Evolutionary conservation across 2,329 filamentous ascomycete species (phyloP), one percentile per base, ranked within the genome.

Genomic region (Ceratocystis harringtonii): DNA sequence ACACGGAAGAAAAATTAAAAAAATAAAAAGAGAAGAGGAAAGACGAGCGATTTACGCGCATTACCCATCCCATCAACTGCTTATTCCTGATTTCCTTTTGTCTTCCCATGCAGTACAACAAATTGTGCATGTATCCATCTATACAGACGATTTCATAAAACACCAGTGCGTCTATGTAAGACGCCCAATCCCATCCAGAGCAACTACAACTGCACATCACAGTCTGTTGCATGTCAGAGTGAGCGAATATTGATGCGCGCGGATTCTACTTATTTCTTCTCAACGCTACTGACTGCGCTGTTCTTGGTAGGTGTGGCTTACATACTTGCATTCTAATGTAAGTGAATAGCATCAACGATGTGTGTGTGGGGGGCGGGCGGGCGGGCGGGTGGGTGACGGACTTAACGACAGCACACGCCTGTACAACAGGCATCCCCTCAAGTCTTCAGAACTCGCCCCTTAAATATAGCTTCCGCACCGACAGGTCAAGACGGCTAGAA

Each of bases 401-500:
- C 52, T 57, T 57, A 30, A 32, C 36, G 36, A 41, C 36, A 41
- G 36, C 36, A 41, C 15, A 32, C 30, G 10, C 6, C 10, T 6
- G 12, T n/a, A 17, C 15, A 30, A 22, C 45, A 15, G 60, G 44
- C 64, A 50, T 66, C 32, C 63, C 36, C 5, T 62, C 48, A 48
- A 48, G 44, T 12, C 32, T 41, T 3, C 36, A 41, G 36, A 36
- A 41, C 36, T 41, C 3, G 36, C 10, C 36, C 12, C 10, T 41
- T 5, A 15, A 4, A 41, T 8, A 12, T 12, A 41, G 36, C 4
- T 41, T 32, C 64, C 45, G 36, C 50, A 61, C n/a, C 63, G 44
- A 58, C 57, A 41, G 65, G 52, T 60, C 32, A 66, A 22, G 45
- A 45, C 60, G 25, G 62, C 65, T 15, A 66, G 45, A 10, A 52